Evolutionary conservation across 305 asterid genomes (phyloP), one percentile per base, ranked within the genome.

Genomic region (Plantago lanceolata): DNA sequence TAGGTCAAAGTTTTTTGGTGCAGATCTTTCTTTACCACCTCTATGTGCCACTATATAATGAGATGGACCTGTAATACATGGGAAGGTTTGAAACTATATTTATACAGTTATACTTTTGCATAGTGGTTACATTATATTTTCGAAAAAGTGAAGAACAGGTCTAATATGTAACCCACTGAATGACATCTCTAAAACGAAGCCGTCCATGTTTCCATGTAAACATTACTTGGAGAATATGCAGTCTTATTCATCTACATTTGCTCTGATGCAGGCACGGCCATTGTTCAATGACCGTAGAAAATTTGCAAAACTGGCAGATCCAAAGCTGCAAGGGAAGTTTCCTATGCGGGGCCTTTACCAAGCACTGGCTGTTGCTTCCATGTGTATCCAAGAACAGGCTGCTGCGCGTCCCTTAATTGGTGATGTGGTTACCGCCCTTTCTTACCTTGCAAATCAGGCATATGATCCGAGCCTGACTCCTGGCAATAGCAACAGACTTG

Each of bases 311-410:
- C 71, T 93, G 68, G 95, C 97, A 0, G 99, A 93, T 76, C 97
- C 97, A 1, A 65, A 76, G 68, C 81, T 93, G 73, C 87, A 86
- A 48, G 99, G 97, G 5, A 89, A 82, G 52, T 90, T 79, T 63
- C 97, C 99, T 1, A 83, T 93, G 81, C 77, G 99, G 15, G 90
- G 94, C 8, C 89, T 93, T 9, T 93, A 90, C 63, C 99, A 93
- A 73, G 99, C 99, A n/a, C 81, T 93, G 29, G 95, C 99, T 0
- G 95, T 90, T 71, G 99, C 95, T 21, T 93, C 97, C 50, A 90
- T 93, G 97, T 90, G 99, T 51, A 93, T 83, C 73, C 99, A 90
- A 68, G 99, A 87, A 71, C 92, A 90, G 78, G 99, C 99, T 6
- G 89, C 99, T 8, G 97, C 84, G 54, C 97, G 99, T 48, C 99